These are phyloP conservation scores for Cadophora sp. DNA, from an alignment of 2,329 filamentous ascomycete genomes.

Conservation along the genomic window DNA sequence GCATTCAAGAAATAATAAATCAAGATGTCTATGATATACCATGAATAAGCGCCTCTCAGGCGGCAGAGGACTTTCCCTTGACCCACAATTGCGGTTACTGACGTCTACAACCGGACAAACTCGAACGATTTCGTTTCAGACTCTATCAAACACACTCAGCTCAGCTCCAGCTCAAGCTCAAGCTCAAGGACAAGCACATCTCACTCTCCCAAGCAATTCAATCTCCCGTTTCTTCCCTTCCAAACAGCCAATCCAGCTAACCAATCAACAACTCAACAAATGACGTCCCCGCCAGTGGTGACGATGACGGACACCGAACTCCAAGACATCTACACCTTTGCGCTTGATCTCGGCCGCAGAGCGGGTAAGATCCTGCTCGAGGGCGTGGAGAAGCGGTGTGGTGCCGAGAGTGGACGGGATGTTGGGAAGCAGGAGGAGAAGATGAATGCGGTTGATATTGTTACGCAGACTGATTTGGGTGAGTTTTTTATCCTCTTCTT, in stretches of 20 bases:
- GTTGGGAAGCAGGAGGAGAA: slow-evolving; percentile 61
- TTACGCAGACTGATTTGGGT: slow-evolving; percentile 80
- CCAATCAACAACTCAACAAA: slow-evolving; percentile 18
- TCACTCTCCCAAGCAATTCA: background rate
- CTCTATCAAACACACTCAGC: background rate
- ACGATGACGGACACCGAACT: slow-evolving; percentile 54
- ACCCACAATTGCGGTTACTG: slow-evolving; percentile 25
- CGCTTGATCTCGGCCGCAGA: slow-evolving; percentile 72
- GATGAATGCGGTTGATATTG: slow-evolving; percentile 77
- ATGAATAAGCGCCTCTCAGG: background rate
- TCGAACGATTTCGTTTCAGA: background rate
- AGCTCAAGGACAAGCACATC: no score
- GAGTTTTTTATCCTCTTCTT: slow-evolving; percentile 34
- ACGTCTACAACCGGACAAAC: slow-evolving; percentile 26
- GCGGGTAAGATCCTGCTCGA: slow-evolving; percentile 72
- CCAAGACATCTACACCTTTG: slow-evolving; percentile 72
- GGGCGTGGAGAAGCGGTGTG: slow-evolving; percentile 60
- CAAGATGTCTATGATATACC: background rate
- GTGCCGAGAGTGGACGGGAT: slow-evolving; percentile 33
- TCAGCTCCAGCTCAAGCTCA: no score
- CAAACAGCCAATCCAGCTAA: background rate
- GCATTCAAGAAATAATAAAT: background rate
- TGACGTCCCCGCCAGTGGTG: slow-evolving; percentile 22
- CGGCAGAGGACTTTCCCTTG: slow-evolving; percentile 17
- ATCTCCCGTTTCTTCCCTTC: background rate